Evolutionary conservation across 1,284 basidiomycete species (phyloP), one percentile per base, ranked within the genome.

Genomic region (Laetiporus sulphureus): DNA sequence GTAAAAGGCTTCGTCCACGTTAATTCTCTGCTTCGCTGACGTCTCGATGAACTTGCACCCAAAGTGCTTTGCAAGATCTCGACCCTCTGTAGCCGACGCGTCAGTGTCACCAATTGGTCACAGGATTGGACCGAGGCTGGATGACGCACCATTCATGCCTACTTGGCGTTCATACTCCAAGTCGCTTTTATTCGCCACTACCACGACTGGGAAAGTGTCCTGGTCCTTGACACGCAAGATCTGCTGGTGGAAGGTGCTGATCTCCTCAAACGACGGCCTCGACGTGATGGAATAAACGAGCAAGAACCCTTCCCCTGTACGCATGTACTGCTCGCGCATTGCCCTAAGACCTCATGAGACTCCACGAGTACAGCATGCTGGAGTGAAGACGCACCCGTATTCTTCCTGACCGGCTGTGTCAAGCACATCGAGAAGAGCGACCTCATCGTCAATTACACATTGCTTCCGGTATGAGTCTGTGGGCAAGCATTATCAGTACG

Each of bases 351-450:
- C 13, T 19, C 10, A 27, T 44, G 19, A 48, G 35, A 25, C 20
- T 19, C 22, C 33, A 30, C 29, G 30, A 21, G 39, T 15, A 15
- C 15, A 25, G 25, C 2, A 16, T 3, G 18, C n/a, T 31, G 32
- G 4, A 15, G 21, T n/a, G 10, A 7, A 16, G 25, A 76, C 87
- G 47, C 53, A 95, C 93, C 88, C 91, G 63, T 99, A 99, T 73
- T 99, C 95, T 67, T 99, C 95, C 66, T 99, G 95, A 35, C 95
- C 95, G 38, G 96, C 96, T 3, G 96, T 99, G 69, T 99, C 95
- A 51, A 99, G 79, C 40, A 99, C 94, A 60, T 99, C 95, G 44
- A 99, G 80, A 40, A 98, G 72, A 2, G 95, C 95, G 19, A 97
- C 92, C 66, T 99, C 96, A 29, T 97, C 95, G 65, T 99, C 95